Conservation (phyloP, 2,329 filamentous ascomycete genomes). For the Mycocentrospora acerina region DNA sequence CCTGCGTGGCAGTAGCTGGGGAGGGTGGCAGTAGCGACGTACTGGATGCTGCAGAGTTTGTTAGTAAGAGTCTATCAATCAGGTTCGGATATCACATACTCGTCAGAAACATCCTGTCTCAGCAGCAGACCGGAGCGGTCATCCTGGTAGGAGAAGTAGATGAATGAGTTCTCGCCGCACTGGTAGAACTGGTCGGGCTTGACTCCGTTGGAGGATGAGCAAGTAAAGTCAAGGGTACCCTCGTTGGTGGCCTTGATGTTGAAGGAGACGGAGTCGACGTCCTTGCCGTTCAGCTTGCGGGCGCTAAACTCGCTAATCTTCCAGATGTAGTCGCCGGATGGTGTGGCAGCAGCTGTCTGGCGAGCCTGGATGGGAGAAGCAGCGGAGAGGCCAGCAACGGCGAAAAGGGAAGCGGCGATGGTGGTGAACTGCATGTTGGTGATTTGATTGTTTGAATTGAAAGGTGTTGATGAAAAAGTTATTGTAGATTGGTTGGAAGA, state of each 20-base stretch:
- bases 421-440: conserved; percentile 22
- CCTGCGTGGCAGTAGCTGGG: conserved; percentile 18
- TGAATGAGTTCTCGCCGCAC: conserved; percentile 14
- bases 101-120: conserved; percentile 12
- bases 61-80: no score
- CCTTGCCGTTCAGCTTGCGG: conserved; percentile 21
- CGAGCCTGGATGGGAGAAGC: conserved; percentile 15
- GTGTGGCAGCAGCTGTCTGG: conserved; percentile 4
- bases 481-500: conserved; percentile 1
- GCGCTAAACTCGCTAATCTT: conserved; percentile 18
- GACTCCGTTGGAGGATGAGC: conserved; percentile 7
- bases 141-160: conserved; percentile 14
- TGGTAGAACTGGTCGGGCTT: conserved; percentile 13
- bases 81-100: no score
- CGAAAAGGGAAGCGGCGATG: conserved; percentile 16
- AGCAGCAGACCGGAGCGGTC: conserved; percentile 17
- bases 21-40: conserved; percentile 13
- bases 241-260: conserved; percentile 18
- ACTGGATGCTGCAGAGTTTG: no score
- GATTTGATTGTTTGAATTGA: conserved; percentile 3
- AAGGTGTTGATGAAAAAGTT: conserved; percentile 1
- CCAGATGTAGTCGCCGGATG: conserved; percentile 21
- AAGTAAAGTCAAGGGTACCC: conserved; percentile 13
- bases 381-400: conserved; percentile 11
- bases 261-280: conserved; percentile 16